These are phyloP conservation scores for Talaromyces amestolkiae DNA, from an alignment of 2,329 filamentous ascomycete species.

Conservation along the genomic window DNA sequence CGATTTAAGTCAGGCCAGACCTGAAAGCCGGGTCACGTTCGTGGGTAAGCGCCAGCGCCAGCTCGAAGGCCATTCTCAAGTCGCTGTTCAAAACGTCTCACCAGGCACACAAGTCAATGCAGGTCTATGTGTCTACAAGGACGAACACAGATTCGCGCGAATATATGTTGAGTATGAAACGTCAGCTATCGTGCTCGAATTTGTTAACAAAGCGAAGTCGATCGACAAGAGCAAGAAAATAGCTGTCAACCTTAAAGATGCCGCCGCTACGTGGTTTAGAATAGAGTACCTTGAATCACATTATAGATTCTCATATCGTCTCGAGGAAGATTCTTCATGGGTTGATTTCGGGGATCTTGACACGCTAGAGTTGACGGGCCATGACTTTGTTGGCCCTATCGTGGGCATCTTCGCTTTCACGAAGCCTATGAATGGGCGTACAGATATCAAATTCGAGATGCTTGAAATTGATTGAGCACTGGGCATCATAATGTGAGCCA, in stretches of 20 bases:
- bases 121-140: slow-evolving; percentile 26
- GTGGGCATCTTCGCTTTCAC: slow-evolving; percentile 30
- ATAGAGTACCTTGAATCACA: background rate
- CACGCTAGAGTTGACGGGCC: slow-evolving; percentile 31
- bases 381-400: slow-evolving; percentile 36
- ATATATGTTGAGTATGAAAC: slow-evolving; percentile 23
- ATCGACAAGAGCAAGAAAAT: slow-evolving; percentile 20
- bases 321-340: slow-evolving; percentile 18
- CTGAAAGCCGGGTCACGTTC: slow-evolving; percentile 24
- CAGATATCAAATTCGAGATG: background rate
- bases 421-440: background rate
- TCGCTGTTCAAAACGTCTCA: slow-evolving; percentile 10
- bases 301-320: slow-evolving; percentile 7
- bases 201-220: slow-evolving; percentile 23
- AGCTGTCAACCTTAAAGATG: slow-evolving; percentile 4
- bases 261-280: background rate
- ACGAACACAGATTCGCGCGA: slow-evolving; percentile 26
- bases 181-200: slow-evolving; percentile 19
- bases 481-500: no score
- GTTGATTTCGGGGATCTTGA: slow-evolving; percentile 23
- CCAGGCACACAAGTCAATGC: slow-evolving; percentile 10
- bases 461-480: background rate
- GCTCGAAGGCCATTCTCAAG: slow-evolving; percentile 21
- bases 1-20: slow-evolving; percentile 23
- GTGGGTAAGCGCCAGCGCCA: slow-evolving; percentile 28